Base-by-base conservation (phyloP, 257 asterid genomes). In the Solanum dulcamara region DNA sequence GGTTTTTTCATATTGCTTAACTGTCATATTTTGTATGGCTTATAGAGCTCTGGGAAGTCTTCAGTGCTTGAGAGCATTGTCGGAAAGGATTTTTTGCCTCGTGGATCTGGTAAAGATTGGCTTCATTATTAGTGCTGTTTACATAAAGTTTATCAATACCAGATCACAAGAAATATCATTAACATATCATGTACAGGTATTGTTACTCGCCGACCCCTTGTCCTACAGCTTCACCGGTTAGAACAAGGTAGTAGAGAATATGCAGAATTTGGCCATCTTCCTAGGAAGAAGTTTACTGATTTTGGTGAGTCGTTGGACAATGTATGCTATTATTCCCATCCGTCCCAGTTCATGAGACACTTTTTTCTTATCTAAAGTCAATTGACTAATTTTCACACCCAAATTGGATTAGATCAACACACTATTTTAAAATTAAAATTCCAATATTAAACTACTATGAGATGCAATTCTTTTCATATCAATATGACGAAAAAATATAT, bases 231-330 rank as follows among this genome's bases (percentile, higher is more conserved):
- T 92, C 95, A 94, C 82, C 94, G 96, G 86, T 88, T 95, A 67
- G 96, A 92, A 3, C 98, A 93, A 87, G 94, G 95, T 50, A 92
- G 97, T 50, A 93, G 97, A 91, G 99, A 96, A 89, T 96, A 96
- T 90, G 99, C 98, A n/a, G 99, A 95, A 89, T 96, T 96, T 87
- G 99, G 98, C 38, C 98, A 96, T 90, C 93, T 92, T 57, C 98
- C 98, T 7, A 90, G 95, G 83, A 96, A 94, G 89, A 92, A 87
- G 81, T 95, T 96, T 88, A 91, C 97, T 55, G 98, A 95, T 89
- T 96, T 96, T 92, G 98, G 99, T 96, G 87, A 74, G 95, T 90
- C 28, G 75, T 81, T 8, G 13, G 51, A 24, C 64, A 48, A 48
- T 30, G 17, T 79, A 28, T 77, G 1, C 83, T 37, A 28, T 17